Base-by-base conservation (phyloP, 2,329 filamentous ascomycete species). In the Elsinoe arachidis region DNA sequence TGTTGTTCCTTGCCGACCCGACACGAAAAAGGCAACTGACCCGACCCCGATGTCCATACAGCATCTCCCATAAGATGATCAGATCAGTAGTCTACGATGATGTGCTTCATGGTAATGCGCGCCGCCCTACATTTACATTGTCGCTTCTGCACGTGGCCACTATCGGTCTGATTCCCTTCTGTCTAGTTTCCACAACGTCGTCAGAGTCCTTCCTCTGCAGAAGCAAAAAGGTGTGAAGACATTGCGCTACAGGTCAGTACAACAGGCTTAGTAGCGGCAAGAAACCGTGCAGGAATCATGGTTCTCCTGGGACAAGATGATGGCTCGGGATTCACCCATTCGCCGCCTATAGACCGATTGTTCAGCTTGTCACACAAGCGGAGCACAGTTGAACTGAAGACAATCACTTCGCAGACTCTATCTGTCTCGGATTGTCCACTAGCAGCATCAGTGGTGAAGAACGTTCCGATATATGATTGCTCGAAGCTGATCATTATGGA, bases 401-500 rank as follows among this genome's bases (percentile, higher is more conserved):
- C 64, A 1, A 67, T 80, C 26, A 80, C 74, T 62, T 73, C 72
- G 2, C 72, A 74, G 51, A 71, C 65, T 10, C 65, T 69, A 6
- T 63, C 68, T 4, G 60, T 61, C 21, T 58, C 66, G 10, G 63
- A 70, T 2, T 84, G 82, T 58, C 78, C 79, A 0, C 72, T 80
- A 1, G 74, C 79, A 1, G 64, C 64, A 5, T 60, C 67, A 3
- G 69, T 82, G 21, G 56, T 73, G 19, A 68, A 73, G 38, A 82
- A 82, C 61, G 72, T 84, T 2, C 81, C 81, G 0, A 74, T 83
- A 59, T 84, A 84, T 68, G 67, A 78, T 34, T 70, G 80, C 5
- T 62, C 68, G 0, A 60, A 64, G 2, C 72, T 74, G 58, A 66
- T 73, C 3, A 63, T 70, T 2, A 58, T 69, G 0, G 66, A 71